A percentile compares a stretch with the other conserved stretches of the same genome.
Conservation (phyloP, 345 rosid genomes). For the Isatis tinctoria region DNA sequence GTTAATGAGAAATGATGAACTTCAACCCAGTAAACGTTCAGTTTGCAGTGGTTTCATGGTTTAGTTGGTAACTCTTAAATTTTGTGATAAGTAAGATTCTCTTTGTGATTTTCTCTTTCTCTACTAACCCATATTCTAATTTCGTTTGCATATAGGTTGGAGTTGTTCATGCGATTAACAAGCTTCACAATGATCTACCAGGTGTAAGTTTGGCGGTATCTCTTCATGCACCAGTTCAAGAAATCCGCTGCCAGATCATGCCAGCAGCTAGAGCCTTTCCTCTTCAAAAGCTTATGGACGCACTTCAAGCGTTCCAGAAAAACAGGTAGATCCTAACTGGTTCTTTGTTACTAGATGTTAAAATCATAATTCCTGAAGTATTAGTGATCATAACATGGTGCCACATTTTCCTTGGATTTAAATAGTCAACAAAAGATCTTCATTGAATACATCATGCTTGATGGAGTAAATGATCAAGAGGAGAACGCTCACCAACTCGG, state of each 20-base stretch:
- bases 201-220: slow-evolving; percentile 97
- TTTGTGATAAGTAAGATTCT: neutral
- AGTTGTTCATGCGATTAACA: slow-evolving; percentile 83
- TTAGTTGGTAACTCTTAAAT: neutral
- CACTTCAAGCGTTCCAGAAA: slow-evolving; percentile 68
- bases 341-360: neutral
- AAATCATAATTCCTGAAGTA: neutral
- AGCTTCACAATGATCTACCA: slow-evolving; percentile 82
- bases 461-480: slow-evolving; percentile 87
- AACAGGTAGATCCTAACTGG: slow-evolving; percentile 43
- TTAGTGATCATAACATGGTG: neutral
- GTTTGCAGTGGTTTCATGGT: neutral
- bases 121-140: neutral
- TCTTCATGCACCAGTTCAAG: slow-evolving; percentile 96
- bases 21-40: neutral
- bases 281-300: slow-evolving; percentile 79
- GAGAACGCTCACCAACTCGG: slow-evolving; percentile 79
- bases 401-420: slow-evolving; percentile 5
- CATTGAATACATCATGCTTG: slow-evolving; percentile 96
- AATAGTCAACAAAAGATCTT: slow-evolving; percentile 75
- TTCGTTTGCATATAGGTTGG: slow-evolving; percentile 71
- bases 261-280: slow-evolving; percentile 98
- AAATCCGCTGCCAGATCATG: slow-evolving; percentile 93
- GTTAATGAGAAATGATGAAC: neutral
- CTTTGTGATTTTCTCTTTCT: neutral